These are phyloP conservation scores for Avena atlantica DNA, from an alignment of 176 grass and related monocot species.

Conservation along the genomic window DNA sequence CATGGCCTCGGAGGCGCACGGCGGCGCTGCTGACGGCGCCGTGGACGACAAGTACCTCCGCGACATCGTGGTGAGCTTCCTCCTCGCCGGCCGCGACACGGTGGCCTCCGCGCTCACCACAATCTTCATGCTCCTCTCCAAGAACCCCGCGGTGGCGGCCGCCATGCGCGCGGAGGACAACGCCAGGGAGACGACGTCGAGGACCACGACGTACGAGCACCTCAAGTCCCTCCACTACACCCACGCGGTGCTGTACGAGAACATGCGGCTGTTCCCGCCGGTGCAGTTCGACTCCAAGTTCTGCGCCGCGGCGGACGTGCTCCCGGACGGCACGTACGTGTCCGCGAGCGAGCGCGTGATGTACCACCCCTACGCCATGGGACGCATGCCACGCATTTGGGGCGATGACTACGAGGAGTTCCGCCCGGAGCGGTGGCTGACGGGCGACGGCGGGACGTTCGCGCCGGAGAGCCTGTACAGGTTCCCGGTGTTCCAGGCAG, in stretches of 20 bases:
- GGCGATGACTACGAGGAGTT: conserved; percentile 66
- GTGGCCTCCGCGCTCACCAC: conserved; percentile 73
- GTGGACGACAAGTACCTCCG: conserved; percentile 75
- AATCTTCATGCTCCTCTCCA: conserved; percentile 76
- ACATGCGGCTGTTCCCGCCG: conserved; percentile 73
- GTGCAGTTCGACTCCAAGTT: conserved; percentile 94
- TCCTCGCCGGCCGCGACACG: conserved; percentile 76
- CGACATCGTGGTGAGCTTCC: conserved; percentile 88
- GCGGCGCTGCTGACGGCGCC: neutral
- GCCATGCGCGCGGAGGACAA: conserved; percentile 58
- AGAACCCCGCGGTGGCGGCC: conserved; percentile 44
- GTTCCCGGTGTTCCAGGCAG: conserved; percentile 86
- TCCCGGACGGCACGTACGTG: conserved; percentile 77
- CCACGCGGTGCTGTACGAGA: conserved; percentile 72
- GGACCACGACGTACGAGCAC: conserved; percentile 27
- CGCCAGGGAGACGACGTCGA: neutral
- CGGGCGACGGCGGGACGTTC: conserved; percentile 47
- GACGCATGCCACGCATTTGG: conserved; percentile 75
- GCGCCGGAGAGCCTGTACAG: conserved; percentile 63
- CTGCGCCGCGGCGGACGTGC: conserved; percentile 57
- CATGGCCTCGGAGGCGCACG: conserved; percentile 50
- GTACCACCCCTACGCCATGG: conserved; percentile 88
- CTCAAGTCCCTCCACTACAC: conserved; percentile 56
- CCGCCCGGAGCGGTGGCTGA: conserved; percentile 74
- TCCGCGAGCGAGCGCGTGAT: conserved; percentile 47